Evolutionary conservation across 1,139 yeast genomes (phyloP).

Genomic region (Geotrichum armillariae): DNA sequence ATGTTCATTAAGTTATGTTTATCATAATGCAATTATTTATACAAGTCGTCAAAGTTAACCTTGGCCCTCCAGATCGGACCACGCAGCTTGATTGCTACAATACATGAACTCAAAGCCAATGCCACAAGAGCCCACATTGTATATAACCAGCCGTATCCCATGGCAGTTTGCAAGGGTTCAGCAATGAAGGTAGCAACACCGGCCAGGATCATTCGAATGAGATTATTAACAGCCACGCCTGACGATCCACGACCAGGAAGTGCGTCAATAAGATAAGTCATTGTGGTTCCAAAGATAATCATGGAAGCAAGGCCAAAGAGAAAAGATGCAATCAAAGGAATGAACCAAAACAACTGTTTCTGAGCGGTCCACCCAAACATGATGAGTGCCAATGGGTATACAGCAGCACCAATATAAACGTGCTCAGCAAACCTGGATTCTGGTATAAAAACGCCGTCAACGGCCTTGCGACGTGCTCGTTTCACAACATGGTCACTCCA

Average conservation of each 20-base stretch:
- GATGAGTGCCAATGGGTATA: slow-evolving; percentile 65
- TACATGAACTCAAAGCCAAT: slow-evolving; percentile 45
- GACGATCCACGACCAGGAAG: slow-evolving; percentile 89
- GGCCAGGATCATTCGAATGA: slow-evolving; percentile 71
- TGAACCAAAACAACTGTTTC: slow-evolving; percentile 66
- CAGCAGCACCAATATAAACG: slow-evolving; percentile 59
- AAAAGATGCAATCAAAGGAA: slow-evolving; percentile 75
- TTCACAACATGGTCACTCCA: slow-evolving; percentile 70
- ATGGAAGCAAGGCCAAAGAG: slow-evolving; percentile 79
- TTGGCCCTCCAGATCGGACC: slow-evolving; percentile 68
- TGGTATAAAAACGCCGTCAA: slow-evolving; percentile 67
- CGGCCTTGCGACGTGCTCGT: slow-evolving; percentile 47
- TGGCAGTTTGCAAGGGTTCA: slow-evolving; percentile 58
- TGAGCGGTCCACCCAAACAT: slow-evolving; percentile 84
- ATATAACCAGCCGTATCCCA: slow-evolving; percentile 72
- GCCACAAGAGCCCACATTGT: slow-evolving; percentile 55
- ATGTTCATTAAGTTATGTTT: no score
- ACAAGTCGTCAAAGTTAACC: slow-evolving; percentile 53
- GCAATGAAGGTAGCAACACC: slow-evolving; percentile 74
- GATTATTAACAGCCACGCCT: slow-evolving; percentile 80
- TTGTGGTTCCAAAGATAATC: slow-evolving; percentile 80
- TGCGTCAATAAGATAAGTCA: slow-evolving; percentile 80
- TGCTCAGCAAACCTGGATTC: slow-evolving; percentile 81
- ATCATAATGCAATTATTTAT: slow-evolving; percentile 10
- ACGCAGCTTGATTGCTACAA: slow-evolving; percentile 53